Evolutionary conservation across 441 rosid genomes (phyloP), one percentile per base, ranked within the genome.

Genomic region (Bocquillonia castaneifolia): DNA sequence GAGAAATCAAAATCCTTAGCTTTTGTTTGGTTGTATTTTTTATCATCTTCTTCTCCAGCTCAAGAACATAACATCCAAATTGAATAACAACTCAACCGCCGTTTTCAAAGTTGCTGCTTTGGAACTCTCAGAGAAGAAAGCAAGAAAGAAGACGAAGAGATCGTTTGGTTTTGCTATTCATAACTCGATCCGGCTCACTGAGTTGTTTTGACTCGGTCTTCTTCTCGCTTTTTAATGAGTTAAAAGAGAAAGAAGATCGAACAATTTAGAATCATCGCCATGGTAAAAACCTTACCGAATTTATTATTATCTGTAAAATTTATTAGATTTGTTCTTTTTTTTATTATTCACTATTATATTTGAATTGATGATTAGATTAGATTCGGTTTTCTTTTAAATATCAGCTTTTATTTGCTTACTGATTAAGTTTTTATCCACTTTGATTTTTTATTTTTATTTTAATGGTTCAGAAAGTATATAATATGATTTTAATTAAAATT

Each of bases 121-220:
- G 72, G 72, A 47, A 34, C 34, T 68, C 5, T 1, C 64, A 45
- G 17, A 57, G 40, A 20, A 14, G 25, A 14, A 36, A 48, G 34
- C 28, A 61, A 52, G 47, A 42, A 7, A 34, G 37, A 34, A 34
- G 37, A 42, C 3, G 54, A 50, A n/a, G 13, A 50, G 54, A 50
- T 50, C 54, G 26, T 50, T 50, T 50, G 25, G 54, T 63, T 23
- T 44, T 63, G 1, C 28, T 17, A 5, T 25, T 17, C 31, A 40
- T n/a, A 34, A 15, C 20, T 86, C 86, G 91, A 86, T 86, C 87
- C 78, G 86, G 77, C 72, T 72, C 68, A 32, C 76, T 34, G 81
- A 69, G 72, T 51, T 60, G 63, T 64, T 39, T 63, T 60, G 59
- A 51, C 78, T 66, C 45, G 23, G 64, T 66, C 54, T 42, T 42